Conservation (phyloP, 345 rosid genomes). For the Hypericum perforatum region DNA sequence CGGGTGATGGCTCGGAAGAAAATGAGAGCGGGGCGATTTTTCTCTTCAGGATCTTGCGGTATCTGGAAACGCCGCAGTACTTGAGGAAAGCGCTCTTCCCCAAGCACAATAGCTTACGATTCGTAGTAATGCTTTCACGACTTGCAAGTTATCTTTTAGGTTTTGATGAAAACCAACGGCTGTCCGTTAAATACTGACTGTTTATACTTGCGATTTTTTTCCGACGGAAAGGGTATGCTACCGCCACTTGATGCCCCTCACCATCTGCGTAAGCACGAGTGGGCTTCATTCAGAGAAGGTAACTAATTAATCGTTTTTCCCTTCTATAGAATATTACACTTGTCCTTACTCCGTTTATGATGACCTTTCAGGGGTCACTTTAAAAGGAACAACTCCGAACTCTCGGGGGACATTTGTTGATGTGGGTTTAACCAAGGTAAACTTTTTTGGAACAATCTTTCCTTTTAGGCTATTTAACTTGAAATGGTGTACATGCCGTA, state of each 20-base stretch:
- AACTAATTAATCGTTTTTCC: conserved; percentile 1
- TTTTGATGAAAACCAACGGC: not conserved
- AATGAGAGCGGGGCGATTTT: conserved; percentile 69
- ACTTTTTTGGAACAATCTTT: not conserved
- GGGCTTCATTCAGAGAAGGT: conserved; percentile 92
- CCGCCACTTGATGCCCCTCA: conserved; percentile 99
- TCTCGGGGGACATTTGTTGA: conserved; percentile 53
- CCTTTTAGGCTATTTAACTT: too few species aligned
- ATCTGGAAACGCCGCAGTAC: conserved; percentile 91
- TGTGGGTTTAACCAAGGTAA: conserved; percentile 82
- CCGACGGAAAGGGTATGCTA: conserved; percentile 55
- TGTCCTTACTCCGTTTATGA: conserved; percentile 10
- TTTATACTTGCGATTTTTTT: not conserved
- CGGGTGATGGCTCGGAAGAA: conserved; percentile 28
- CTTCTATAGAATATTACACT: not conserved
- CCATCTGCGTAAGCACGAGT: conserved; percentile 91
- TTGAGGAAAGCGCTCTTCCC: conserved; percentile 79
- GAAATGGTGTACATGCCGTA: too few species aligned
- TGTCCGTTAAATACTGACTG: not conserved
- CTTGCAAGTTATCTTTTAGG: not conserved
- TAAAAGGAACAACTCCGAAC: conserved; percentile 41
- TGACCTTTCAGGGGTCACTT: conserved; percentile 54
- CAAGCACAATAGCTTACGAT: conserved; percentile 62
- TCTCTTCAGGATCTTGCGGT: conserved; percentile 67
- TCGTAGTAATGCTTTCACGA: conserved; percentile 39